A percentile compares a stretch with the other conserved stretches of the same genome.
These are phyloP conservation scores for Helminthosporium solani DNA, from an alignment of 2,329 filamentous ascomycete species.

Conservation along the genomic window DNA sequence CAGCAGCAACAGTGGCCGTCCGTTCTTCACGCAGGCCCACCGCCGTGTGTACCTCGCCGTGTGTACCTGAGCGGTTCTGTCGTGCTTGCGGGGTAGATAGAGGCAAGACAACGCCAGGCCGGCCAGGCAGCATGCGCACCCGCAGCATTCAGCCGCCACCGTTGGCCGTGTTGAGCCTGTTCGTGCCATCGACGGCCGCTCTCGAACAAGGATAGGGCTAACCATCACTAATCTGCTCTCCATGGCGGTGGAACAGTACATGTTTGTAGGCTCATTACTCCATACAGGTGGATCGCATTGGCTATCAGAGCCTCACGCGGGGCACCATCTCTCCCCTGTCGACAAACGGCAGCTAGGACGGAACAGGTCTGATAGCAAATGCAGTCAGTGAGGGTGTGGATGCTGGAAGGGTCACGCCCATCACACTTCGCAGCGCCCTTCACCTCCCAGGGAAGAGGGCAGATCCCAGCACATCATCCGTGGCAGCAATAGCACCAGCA, in stretches of 20 bases:
- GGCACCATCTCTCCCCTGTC: slow-evolving; percentile 1
- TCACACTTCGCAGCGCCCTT: neutral
- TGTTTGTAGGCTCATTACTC: too few relatives aligned
- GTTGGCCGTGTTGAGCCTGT: too few relatives aligned
- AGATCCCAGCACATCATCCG: neutral
- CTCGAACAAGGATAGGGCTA: too few relatives aligned
- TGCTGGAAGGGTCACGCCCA: neutral
- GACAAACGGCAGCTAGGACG: slow-evolving; percentile 4
- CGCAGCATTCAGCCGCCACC: too few relatives aligned
- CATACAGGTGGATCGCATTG: neutral
- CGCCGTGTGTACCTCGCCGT: neutral
- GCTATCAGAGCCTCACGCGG: slow-evolving; percentile 12
- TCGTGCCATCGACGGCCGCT: too few relatives aligned
- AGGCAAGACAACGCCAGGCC: neutral
- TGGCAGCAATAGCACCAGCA: too few relatives aligned
- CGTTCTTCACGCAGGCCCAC: too few relatives aligned
- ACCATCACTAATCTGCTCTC: too few relatives aligned
- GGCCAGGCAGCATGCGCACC: neutral
- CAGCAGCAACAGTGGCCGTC: too few relatives aligned
- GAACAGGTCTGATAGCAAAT: neutral
- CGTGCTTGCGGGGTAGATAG: slow-evolving; percentile 3
- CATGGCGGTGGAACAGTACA: too few relatives aligned
- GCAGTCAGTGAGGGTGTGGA: too few relatives aligned
- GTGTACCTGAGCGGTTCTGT: slow-evolving; percentile 1
- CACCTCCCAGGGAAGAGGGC: neutral